phyloP scores from a whole-genome alignment of 108 stramenopile species.

The Nitzschia palea region DNA sequence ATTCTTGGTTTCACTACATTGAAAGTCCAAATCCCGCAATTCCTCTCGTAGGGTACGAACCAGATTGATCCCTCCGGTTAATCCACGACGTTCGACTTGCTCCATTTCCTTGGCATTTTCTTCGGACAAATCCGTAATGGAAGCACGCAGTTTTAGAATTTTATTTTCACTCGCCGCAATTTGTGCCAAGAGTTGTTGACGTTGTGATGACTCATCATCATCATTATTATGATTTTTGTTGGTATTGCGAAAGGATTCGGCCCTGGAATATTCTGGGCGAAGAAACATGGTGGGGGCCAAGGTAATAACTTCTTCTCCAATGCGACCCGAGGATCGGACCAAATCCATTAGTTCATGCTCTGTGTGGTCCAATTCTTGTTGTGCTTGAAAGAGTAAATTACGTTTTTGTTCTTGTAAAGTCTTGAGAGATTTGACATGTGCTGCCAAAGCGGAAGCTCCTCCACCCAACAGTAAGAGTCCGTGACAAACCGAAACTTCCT shows the following conservation, averaged over 20 bases:
- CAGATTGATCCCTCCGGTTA: slow-evolving; percentile 66
- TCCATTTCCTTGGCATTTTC: slow-evolving; percentile 52
- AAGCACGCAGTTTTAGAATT: slow-evolving; percentile 62
- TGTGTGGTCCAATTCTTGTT: slow-evolving; percentile 47
- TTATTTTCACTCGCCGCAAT: slow-evolving; percentile 52
- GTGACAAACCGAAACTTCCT: slow-evolving; percentile 72
- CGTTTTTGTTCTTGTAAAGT: slow-evolving; percentile 40
- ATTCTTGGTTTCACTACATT: slow-evolving; percentile 45
- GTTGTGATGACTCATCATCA: slow-evolving; percentile 15
- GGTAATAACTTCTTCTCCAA: slow-evolving; percentile 24
- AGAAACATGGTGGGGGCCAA: slow-evolving; percentile 2
- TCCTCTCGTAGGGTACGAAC: slow-evolving; percentile 63
- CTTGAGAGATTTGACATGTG: slow-evolving; percentile 69
- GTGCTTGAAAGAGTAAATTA: slow-evolving; percentile 28
- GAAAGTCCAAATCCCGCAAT: slow-evolving; percentile 62
- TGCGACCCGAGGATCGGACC: slow-evolving; percentile 13
- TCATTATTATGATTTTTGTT: background rate
- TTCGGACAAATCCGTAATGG: slow-evolving; percentile 76
- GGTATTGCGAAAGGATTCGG: background rate
- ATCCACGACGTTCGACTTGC: slow-evolving; percentile 68
- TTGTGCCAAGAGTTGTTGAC: slow-evolving; percentile 42
- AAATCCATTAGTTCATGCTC: slow-evolving; percentile 64
- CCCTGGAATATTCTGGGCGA: background rate
- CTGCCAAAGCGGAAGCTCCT: slow-evolving; percentile 65
- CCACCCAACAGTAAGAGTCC: slow-evolving; percentile 62